Conservation (phyloP, 2,329 filamentous ascomycete genomes). For the Paecilomyces niveus region DNA sequence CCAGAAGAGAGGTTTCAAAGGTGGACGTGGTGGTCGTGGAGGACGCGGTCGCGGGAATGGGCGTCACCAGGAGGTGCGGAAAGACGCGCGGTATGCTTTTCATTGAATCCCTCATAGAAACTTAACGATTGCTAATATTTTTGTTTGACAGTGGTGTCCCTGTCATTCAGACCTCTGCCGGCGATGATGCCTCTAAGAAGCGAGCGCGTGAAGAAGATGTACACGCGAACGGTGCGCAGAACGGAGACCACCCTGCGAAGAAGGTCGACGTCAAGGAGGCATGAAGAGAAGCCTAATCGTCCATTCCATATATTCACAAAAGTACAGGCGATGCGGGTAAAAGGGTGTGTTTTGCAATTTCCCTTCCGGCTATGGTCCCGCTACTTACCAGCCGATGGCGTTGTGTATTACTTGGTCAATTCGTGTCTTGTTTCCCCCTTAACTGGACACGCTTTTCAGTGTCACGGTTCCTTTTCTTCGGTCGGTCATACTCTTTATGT, state of each 20-base stretch:
- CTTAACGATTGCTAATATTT: slow-evolving; percentile 10
- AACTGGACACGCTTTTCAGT: background rate
- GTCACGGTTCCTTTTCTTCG: background rate
- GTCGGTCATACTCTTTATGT: background rate
- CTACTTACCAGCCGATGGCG: background rate
- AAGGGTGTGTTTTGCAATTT: background rate
- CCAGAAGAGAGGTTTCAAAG: slow-evolving; percentile 35
- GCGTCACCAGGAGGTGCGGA: slow-evolving; percentile 24
- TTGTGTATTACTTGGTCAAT: slow-evolving; percentile 1
- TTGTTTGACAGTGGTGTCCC: slow-evolving; percentile 33
- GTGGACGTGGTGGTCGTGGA: slow-evolving; percentile 20
- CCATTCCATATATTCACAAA: background rate
- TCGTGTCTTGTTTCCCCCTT: background rate
- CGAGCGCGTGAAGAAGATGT: slow-evolving; percentile 37
- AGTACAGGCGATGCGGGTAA: background rate
- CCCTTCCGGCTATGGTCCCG: background rate
- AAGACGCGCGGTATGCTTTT: slow-evolving; percentile 34
- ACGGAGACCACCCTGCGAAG: slow-evolving; percentile 35
- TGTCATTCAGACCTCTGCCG: slow-evolving; percentile 32
- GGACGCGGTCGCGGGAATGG: slow-evolving; percentile 3
- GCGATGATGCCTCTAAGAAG: slow-evolving; percentile 29
- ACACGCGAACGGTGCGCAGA: slow-evolving; percentile 13
- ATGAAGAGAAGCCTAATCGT: slow-evolving; percentile 11
- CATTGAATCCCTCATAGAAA: background rate
- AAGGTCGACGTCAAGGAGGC: slow-evolving; percentile 42